Evolutionary conservation across 2,329 filamentous ascomycete species (phyloP).

Genomic region (Dryadomyces sulphureus): DNA sequence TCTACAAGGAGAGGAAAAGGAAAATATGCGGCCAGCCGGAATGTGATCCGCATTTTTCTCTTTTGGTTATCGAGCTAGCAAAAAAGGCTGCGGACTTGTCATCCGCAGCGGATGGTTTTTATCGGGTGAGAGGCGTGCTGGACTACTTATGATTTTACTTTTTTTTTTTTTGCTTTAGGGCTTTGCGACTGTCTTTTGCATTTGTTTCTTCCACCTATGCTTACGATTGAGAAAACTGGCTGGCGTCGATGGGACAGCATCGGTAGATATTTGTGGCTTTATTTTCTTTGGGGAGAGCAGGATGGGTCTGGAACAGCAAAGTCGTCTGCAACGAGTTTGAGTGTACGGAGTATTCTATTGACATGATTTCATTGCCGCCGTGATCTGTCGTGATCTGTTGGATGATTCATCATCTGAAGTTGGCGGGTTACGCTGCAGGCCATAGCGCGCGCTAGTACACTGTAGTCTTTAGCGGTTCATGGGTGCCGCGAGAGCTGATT

Average conservation of each 20-base stretch:
- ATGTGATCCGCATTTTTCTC: neutral
- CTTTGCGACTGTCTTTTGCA: neutral
- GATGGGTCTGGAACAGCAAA: no score
- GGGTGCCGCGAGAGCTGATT: neutral
- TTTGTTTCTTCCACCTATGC: neutral
- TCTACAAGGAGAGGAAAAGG: neutral
- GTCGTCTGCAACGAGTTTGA: no score
- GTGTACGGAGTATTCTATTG: no score
- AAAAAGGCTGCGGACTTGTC: neutral
- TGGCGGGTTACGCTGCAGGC: neutral
- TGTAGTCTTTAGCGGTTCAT: neutral
- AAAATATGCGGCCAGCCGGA: neutral
- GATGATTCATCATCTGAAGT: no score
- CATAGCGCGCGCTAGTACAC: no score
- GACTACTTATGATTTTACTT: neutral
- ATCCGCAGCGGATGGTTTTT: neutral
- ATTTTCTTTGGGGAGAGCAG: neutral
- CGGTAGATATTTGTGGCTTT: neutral
- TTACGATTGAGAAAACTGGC: neutral
- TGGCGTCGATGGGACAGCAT: constrained; percentile 2
- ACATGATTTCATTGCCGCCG: no score
- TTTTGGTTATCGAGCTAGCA: neutral
- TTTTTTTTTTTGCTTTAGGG: no score
- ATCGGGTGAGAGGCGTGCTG: neutral
- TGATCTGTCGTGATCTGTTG: no score